Evolutionary conservation across 345 rosid species (phyloP).

Genomic region (Arabidopsis arenosa): DNA sequence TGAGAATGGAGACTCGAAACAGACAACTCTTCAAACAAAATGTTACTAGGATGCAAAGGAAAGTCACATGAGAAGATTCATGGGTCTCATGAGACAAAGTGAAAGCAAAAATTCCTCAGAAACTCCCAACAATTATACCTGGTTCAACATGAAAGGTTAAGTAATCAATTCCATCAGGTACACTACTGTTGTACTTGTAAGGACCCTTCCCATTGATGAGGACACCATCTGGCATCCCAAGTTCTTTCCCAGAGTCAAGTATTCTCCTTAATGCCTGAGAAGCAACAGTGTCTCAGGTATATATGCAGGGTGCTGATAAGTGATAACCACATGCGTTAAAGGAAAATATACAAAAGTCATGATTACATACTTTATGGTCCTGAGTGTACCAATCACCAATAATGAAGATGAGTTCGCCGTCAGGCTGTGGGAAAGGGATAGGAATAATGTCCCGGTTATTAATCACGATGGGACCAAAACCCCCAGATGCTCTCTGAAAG

Average conservation of each 20-base stretch:
- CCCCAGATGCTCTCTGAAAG: slow-evolving; percentile 93
- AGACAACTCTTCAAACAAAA: background rate
- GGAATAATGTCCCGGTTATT: slow-evolving; percentile 65
- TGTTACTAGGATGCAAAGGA: slow-evolving; percentile 12
- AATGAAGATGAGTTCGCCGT: slow-evolving; percentile 66
- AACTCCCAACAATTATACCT: slow-evolving; percentile 49
- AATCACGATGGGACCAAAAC: slow-evolving; percentile 79
- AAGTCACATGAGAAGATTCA: slow-evolving; percentile 7
- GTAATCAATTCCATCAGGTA: slow-evolving; percentile 79
- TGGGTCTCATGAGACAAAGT: slow-evolving; percentile 20
- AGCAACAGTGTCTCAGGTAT: slow-evolving; percentile 5
- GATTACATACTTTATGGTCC: slow-evolving; percentile 72
- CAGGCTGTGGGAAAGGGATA: slow-evolving; percentile 83
- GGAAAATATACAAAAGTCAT: background rate
- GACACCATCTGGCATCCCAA: slow-evolving; percentile 97
- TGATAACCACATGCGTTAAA: slow-evolving; percentile 1
- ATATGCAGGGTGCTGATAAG: background rate
- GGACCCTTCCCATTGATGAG: slow-evolving; percentile 97
- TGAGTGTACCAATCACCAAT: slow-evolving; percentile 92
- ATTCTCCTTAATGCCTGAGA: slow-evolving; percentile 68
- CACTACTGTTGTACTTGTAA: slow-evolving; percentile 71
- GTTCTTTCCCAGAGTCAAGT: slow-evolving; percentile 85
- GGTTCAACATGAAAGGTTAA: slow-evolving; percentile 75
- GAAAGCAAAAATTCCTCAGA: background rate
- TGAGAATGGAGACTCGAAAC: background rate